phyloP scores from a whole-genome alignment of 2,329 filamentous ascomycete genomes.

The Pleurostoma richardsiae region DNA sequence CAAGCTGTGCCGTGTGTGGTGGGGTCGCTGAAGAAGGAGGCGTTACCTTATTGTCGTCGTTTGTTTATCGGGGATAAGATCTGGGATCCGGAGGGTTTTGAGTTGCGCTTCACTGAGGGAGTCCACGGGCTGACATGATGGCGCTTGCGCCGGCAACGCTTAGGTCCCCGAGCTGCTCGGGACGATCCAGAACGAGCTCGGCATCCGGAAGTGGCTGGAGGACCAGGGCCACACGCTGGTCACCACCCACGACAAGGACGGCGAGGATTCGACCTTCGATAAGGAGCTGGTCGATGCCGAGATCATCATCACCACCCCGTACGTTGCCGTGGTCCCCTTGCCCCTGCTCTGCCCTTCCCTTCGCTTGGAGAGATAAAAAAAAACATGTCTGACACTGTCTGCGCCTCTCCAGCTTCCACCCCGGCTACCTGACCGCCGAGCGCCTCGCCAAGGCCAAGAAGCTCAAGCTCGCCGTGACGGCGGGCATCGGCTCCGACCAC shows the following conservation, averaged over 20 bases:
- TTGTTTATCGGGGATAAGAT: neutral
- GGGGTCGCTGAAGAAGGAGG: neutral
- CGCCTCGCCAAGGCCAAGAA: constrained; percentile 98
- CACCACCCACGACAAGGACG: constrained; percentile 96
- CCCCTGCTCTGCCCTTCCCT: neutral
- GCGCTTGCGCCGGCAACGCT: neutral
- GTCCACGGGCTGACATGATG: too few species aligned
- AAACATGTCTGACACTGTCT: neutral
- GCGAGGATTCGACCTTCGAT: constrained; percentile 88
- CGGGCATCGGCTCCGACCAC: constrained; percentile 97
- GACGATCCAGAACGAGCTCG: constrained; percentile 97
- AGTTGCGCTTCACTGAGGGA: neutral
- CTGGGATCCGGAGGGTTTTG: neutral
- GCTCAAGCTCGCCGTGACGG: constrained; percentile 93
- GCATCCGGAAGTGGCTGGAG: constrained; percentile 95
- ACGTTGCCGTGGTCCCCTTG: constrained; percentile 17
- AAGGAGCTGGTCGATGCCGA: constrained; percentile 94
- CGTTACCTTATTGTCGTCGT: too few species aligned
- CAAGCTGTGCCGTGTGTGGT: neutral
- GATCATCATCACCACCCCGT: constrained; percentile 99
- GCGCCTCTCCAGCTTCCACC: constrained; percentile 70
- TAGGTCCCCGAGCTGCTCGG: constrained; percentile 79
- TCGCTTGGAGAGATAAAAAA: constrained; percentile 3
- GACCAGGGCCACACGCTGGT: constrained; percentile 93
- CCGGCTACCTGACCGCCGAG: constrained; percentile 94